phyloP scores from a whole-genome alignment of 2,329 filamentous ascomycete genomes.

The Myriosclerotinia duriaeana region DNA sequence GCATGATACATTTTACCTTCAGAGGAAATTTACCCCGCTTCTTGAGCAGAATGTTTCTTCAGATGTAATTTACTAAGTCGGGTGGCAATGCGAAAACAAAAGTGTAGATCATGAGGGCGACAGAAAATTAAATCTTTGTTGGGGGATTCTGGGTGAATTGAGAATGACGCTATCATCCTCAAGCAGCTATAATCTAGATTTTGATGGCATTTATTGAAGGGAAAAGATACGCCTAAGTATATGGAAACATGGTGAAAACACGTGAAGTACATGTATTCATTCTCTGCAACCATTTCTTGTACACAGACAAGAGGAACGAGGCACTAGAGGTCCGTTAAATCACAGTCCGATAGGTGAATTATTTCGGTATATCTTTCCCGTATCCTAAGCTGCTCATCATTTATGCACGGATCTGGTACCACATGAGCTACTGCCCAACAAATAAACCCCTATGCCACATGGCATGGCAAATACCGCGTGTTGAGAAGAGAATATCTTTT shows the following conservation, averaged over 20 bases:
- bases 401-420: too few relatives aligned
- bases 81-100: neutral
- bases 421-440: neutral
- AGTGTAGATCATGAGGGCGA: neutral
- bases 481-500: neutral
- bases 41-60: neutral
- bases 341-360: neutral
- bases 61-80: neutral
- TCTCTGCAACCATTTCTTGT: neutral
- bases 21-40: neutral
- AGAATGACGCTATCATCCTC: neutral
- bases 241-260: neutral
- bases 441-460: neutral
- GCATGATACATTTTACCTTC: neutral
- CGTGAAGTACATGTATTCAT: neutral
- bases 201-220: neutral
- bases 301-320: too few relatives aligned
- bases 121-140: neutral
- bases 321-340: neutral
- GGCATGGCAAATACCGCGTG: neutral
- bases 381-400: neutral
- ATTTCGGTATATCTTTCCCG: neutral
- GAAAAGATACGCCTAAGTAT: neutral
- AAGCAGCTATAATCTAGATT: neutral
- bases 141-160: neutral